These are phyloP conservation scores for Chloranthus sessilifolius DNA, from an alignment of 164 flowering plant species.

Conservation along the genomic window DNA sequence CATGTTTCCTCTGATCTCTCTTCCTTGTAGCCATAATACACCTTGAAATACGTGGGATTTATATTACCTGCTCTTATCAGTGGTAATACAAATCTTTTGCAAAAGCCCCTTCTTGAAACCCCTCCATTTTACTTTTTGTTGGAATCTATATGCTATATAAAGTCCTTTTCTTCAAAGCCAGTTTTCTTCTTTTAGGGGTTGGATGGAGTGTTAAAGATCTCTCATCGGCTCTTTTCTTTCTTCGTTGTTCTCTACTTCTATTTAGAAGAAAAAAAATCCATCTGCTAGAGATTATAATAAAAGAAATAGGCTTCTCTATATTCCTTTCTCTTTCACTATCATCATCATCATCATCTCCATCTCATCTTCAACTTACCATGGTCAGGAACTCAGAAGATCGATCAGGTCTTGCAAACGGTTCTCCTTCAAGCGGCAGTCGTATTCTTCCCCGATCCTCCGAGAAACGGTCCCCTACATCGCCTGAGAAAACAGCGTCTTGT, in stretches of 20 bases:
- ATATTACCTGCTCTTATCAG: too few species aligned
- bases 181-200: neutral
- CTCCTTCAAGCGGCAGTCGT: constrained; percentile 19
- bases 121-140: neutral
- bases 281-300: too few species aligned
- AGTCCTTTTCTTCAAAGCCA: constrained; percentile 2
- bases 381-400: constrained; percentile 25
- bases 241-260: constrained; percentile 2
- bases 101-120: constrained; percentile 2
- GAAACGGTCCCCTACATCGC: constrained; percentile 16
- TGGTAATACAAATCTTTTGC: too few species aligned
- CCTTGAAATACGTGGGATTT: too few species aligned
- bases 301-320: too few species aligned
- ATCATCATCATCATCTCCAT: neutral
- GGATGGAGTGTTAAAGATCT: too few species aligned
- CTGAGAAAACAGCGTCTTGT: constrained; percentile 11
- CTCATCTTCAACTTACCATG: constrained; percentile 7
- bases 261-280: neutral
- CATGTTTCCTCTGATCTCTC: too few species aligned
- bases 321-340: neutral
- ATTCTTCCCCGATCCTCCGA: constrained; percentile 17
- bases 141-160: neutral
- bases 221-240: neutral
- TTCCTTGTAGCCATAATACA: too few species aligned
- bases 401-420: constrained; percentile 12